Base-by-base conservation (phyloP, 139 green algal genomes). In the Chlamydomonas urium region DNA sequence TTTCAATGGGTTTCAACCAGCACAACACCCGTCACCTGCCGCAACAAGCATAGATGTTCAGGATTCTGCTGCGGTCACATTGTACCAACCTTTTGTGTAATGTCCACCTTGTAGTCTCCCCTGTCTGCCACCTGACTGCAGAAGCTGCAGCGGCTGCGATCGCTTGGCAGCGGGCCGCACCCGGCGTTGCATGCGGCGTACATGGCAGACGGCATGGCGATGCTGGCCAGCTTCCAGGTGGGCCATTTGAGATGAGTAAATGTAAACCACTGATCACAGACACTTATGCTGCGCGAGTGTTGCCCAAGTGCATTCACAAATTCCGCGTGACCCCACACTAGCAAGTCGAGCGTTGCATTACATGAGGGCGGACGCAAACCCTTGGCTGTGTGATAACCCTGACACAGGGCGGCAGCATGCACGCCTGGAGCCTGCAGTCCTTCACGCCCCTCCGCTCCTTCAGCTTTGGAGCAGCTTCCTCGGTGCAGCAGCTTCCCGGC, bases 221-320 rank as follows among this genome's bases (percentile, higher is more conserved):
- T 83, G 17, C 56, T 80, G 31, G 75, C 78, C 0, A 32, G 38
- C 14, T 80, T 83, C 65, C 75, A 83, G 72, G 77, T 74, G 28
- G n/a, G 2, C 58, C 3, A 3, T 53, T 32, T 45, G 14, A 26
- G 28, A 26, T n/a, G 23, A 10, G 5, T 47, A 6, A 3, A 31
- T 6, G 8, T 28, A 34, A 70, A 56, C 0, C 3, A n/a, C 37
- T 23, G 31, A 32, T 29, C 66, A 38, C 1, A 38, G 38, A 50
- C 31, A 48, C 5, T 56, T 57, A 1, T 24, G 8, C 10, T 50
- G 14, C 14, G 10, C 42, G 8, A 50, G 42, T n/a, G n/a, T n/a
- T n/a, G n/a, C n/a, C n/a, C n/a, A n/a, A n/a, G n/a, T n/a, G n/a
- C n/a, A n/a, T 50, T 14, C 8, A 50, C 42, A 50, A 14, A 50